Conservation (phyloP, 139 green algal species). For the Closterium sp. region DNA sequence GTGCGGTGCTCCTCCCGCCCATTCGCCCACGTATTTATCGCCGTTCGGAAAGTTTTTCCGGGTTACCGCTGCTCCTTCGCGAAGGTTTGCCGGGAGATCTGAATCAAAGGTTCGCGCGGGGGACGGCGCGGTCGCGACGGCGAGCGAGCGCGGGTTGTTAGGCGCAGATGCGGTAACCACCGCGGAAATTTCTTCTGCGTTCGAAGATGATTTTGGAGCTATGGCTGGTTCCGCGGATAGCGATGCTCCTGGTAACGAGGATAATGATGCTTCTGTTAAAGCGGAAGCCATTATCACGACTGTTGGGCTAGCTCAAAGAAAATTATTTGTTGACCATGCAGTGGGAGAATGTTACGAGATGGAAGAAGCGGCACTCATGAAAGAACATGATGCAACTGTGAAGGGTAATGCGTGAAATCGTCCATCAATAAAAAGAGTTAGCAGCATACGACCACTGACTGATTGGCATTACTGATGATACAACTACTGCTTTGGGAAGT, state of each 20-base stretch:
- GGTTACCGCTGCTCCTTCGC: constrained; percentile 5
- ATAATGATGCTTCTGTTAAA: not conserved
- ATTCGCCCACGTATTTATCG: constrained; percentile 30
- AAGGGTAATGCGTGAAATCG: not conserved
- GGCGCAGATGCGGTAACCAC: not conserved
- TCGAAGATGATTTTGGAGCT: not conserved
- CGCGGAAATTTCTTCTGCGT: not conserved
- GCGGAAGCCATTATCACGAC: not conserved
- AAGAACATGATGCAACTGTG: not conserved
- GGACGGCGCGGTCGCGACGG: not conserved
- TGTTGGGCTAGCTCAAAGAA: not conserved
- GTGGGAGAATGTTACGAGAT: not conserved
- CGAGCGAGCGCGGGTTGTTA: not conserved
- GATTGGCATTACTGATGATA: too few species aligned
- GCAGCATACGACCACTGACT: too few species aligned
- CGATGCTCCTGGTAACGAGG: not conserved
- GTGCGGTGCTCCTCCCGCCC: constrained; percentile 42
- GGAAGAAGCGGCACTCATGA: not conserved
- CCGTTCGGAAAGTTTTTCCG: constrained; percentile 31
- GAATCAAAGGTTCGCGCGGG: not conserved
- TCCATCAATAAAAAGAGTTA: not conserved
- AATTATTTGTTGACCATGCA: not conserved
- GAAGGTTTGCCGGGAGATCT: not conserved
- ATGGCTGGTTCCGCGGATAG: not conserved
- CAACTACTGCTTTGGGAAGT: too few species aligned